phyloP scores from a whole-genome alignment of 805 yeast genomes.

The Candida morakotiae region DNA sequence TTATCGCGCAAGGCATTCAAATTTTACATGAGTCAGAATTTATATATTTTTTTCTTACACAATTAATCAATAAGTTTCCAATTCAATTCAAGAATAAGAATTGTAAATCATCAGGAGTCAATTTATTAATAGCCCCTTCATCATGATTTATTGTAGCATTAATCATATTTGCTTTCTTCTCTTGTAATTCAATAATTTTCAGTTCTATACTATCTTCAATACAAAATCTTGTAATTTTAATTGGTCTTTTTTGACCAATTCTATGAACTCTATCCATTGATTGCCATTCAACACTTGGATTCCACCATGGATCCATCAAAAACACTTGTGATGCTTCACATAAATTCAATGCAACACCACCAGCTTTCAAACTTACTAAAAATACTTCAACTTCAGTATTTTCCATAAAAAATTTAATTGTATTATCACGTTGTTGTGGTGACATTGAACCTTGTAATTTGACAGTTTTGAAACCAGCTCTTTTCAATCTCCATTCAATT shows the following conservation, averaged over 20 bases:
- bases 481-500: slow-evolving; percentile 89
- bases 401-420: slow-evolving; percentile 88
- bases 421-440: slow-evolving; percentile 89
- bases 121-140: slow-evolving; percentile 80
- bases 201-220: slow-evolving; percentile 97
- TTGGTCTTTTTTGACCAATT: slow-evolving; percentile 94
- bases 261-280: slow-evolving; percentile 97
- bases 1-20: neutral
- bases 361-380: slow-evolving; percentile 92
- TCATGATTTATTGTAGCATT: slow-evolving; percentile 94
- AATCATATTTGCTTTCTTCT: slow-evolving; percentile 97
- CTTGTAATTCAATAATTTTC: slow-evolving; percentile 92
- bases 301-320: slow-evolving; percentile 99
- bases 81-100: slow-evolving; percentile 79
- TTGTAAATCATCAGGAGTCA: slow-evolving; percentile 93
- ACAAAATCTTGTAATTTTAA: slow-evolving; percentile 84
- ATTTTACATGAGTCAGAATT: slow-evolving; percentile 2
- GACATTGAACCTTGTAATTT: slow-evolving; percentile 96
- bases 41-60: neutral
- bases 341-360: slow-evolving; percentile 95
- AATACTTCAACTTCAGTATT: slow-evolving; percentile 91
- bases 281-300: slow-evolving; percentile 98
- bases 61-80: no score
- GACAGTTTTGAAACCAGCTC: slow-evolving; percentile 94
- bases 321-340: slow-evolving; percentile 98